phyloP scores from a whole-genome alignment of 495 filamentous ascomycete species.

The Astrothelium subdiscretum region DNA sequence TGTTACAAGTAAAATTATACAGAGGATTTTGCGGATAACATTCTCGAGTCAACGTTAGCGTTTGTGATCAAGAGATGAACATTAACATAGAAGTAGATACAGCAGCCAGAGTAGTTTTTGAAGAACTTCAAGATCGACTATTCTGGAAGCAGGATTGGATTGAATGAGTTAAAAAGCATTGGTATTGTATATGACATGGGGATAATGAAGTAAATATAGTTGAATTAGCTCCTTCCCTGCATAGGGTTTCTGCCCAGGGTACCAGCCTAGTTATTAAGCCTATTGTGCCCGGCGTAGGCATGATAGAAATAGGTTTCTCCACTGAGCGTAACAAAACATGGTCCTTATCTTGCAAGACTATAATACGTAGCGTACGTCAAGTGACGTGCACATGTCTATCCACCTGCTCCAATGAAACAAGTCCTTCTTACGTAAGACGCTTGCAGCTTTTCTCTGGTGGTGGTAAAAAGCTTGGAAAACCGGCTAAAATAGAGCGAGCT shows the following conservation, averaged over 20 bases:
- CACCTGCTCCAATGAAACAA: background rate
- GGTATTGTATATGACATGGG: too few relatives aligned
- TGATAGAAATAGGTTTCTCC: background rate
- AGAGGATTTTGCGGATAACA: background rate
- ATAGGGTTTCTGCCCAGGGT: too few relatives aligned
- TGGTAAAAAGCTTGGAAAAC: background rate
- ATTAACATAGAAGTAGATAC: too few relatives aligned
- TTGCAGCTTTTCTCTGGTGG: background rate
- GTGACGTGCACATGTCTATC: background rate
- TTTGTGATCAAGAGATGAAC: background rate
- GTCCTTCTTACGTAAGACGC: background rate
- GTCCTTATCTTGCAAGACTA: background rate
- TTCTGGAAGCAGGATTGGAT: background rate
- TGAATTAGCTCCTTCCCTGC: too few relatives aligned
- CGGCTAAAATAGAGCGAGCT: background rate
- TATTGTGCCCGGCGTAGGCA: too few relatives aligned
- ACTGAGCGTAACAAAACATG: background rate
- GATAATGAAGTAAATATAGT: too few relatives aligned
- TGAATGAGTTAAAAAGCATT: too few relatives aligned
- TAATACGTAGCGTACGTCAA: background rate
- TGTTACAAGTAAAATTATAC: background rate
- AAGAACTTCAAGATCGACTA: background rate
- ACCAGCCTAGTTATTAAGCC: too few relatives aligned
- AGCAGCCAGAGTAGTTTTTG: background rate
- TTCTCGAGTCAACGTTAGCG: too few relatives aligned